Base-by-base conservation (phyloP, 1,139 yeast genomes). In the Kodamaea derodonti region DNA sequence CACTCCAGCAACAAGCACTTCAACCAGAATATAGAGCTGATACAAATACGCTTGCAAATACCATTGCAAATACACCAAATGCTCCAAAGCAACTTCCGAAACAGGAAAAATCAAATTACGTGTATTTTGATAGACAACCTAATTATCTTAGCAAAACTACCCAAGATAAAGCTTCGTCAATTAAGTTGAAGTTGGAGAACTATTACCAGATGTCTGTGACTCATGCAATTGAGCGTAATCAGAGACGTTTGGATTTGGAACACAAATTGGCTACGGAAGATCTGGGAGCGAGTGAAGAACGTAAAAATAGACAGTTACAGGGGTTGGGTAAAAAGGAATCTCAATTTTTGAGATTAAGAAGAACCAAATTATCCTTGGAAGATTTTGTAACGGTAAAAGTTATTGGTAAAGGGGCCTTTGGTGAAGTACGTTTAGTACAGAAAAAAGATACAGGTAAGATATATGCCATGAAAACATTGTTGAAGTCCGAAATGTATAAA, bases 341-440 rank as follows among this genome's bases (percentile, higher is more conserved):
- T 0, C 90, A 82, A 49, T 84, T 82, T 46, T 68, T 84, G 50
- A 68, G 94, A 49, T 65, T 84, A 40, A 69, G 92, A 55, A 72
- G 94, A 63, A 84, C 94, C 3, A 78, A 86, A 54, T 60, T 84
- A 36, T 70, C 87, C 0, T 56, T 84, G 33, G 90, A 82, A 35
- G 94, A 84, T 59, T 84, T 84, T 54, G 74, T 69, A 38, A 83
- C 92, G 1, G 90, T 84, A 20, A 84, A 84, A 56, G 92, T 84
- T 14, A 84, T 84, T 49, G 94, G 94, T 47, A 84, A 84, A 55
- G 94, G 94, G 56, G 94, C 94, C 0, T 84, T 84, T 60, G 94
- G 94, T 49, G 94, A 84, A 52, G 94, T 84, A 30, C 65, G 94
- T 49, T 62, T 84, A 40, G 94, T 83, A n/a, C 94, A 84, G 56